Base-by-base conservation (phyloP, 371 early-diverging fungal genomes). In the Capillidium heterosporum region DNA sequence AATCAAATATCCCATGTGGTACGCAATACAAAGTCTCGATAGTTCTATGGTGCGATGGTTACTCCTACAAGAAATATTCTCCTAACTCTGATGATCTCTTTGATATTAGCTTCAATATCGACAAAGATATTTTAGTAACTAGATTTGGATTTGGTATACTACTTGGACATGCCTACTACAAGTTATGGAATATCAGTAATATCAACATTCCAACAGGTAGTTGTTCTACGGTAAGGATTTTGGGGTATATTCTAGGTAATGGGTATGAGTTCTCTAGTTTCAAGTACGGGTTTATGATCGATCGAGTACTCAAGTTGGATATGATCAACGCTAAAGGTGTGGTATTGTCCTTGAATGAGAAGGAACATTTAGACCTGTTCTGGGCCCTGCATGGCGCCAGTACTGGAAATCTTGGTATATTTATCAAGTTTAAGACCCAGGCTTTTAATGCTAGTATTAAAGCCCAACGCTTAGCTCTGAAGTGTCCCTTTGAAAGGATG, bases 311-410 rank as follows among this genome's bases (percentile, higher is more conserved):
- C 15, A 64, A 63, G 17, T 67, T 70, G 41, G 60, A 67, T 32
- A 59, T 80, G 10, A 74, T 78, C 15, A 59, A 65, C 13, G 68
- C 74, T 46, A 58, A 71, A 23, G 81, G 81, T 1, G 54, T 67
- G 5, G 48, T 75, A 10, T 42, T 76, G 7, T 66, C 58, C 46
- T 73, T 68, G 35, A 67, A 59, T 42, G 58, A 67, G 19, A 57
- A 60, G 2, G 27, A 62, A 32, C 68, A 80, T 55, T 8, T 58
- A 2, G 78, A 80, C 46, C 60, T 80, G 13, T 80, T 73, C 59
- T 78, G 69, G 64, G 75, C 74, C 1, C 59, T 78, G n/a, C 71
- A 78, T 31, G 81, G 78, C 24, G 78, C 76, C 5, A 77, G 77
- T 8, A 71, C 69, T 26, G 74, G 75, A 2, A 63, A 60, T 40